A percentile compares a stretch with the other conserved stretches of the same genome.
Conservation (phyloP, 73 alveolate genomes). For the Paramecium primaurelia region DNA sequence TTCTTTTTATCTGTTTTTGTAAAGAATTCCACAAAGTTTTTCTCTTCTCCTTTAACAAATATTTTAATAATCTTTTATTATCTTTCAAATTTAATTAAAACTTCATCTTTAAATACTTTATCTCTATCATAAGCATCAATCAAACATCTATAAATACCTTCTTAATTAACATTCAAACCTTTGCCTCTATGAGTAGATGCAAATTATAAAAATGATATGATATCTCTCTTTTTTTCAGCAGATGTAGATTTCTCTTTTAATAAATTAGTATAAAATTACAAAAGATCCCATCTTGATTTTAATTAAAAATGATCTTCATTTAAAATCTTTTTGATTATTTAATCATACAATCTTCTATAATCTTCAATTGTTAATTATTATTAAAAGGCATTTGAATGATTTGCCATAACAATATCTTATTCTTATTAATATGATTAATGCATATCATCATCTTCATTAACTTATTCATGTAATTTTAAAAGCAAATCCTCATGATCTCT, state of each 20-base stretch:
- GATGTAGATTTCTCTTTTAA: slow-evolving; percentile 28
- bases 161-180: slow-evolving; percentile 57
- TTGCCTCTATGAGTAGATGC: slow-evolving; percentile 54
- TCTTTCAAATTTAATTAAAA: not conserved
- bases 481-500: slow-evolving; percentile 57
- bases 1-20: not conserved
- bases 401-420: not conserved
- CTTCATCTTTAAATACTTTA: not conserved
- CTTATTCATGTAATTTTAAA: not conserved
- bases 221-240: slow-evolving; percentile 48
- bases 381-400: not conserved
- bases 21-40: slow-evolving; percentile 15
- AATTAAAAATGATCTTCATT: not conserved
- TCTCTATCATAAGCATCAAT: not conserved
- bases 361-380: not conserved
- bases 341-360: not conserved
- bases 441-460: not conserved
- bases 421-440: not conserved
- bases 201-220: slow-evolving; percentile 30
- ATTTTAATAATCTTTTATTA: not conserved
- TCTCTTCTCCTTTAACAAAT: slow-evolving; percentile 33
- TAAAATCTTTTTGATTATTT: not conserved
- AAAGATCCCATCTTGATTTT: slow-evolving; percentile 53
- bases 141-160: slow-evolving; percentile 41
- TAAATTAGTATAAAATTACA: slow-evolving; percentile 38